Conservation (phyloP, 306 rosid species). For the Inga leiocalycina region DNA sequence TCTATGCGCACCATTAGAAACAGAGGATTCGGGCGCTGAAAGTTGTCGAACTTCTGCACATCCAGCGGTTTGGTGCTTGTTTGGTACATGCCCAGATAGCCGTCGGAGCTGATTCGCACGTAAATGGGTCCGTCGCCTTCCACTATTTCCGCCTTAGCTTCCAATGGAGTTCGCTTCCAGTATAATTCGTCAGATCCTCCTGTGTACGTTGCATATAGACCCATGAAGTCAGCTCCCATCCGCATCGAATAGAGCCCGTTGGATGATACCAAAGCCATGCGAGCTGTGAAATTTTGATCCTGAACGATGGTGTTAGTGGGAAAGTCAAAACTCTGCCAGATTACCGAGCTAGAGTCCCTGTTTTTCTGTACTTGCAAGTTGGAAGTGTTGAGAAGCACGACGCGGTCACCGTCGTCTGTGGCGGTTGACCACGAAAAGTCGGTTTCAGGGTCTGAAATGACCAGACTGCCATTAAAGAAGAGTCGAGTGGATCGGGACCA, state of each 20-base stretch:
- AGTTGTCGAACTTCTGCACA: constrained; percentile 62
- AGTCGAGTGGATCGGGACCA: constrained; percentile 68
- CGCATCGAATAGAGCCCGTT: constrained; percentile 54
- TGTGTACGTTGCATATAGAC: constrained; percentile 46
- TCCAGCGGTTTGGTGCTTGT: constrained; percentile 60
- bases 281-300: constrained; percentile 64
- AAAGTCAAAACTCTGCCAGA: constrained; percentile 82
- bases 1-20: constrained; percentile 61
- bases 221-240: constrained; percentile 64
- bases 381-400: constrained; percentile 65
- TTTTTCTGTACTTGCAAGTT: constrained; percentile 50
- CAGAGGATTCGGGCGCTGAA: constrained; percentile 45
- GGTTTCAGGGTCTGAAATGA: constrained; percentile 50
- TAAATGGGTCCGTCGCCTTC: constrained; percentile 63
- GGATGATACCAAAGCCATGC: constrained; percentile 50
- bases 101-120: constrained; percentile 62
- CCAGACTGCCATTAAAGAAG: constrained; percentile 74
- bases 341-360: constrained; percentile 3
- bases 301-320: constrained; percentile 74
- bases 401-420: constrained; percentile 49
- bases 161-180: constrained; percentile 60
- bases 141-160: constrained; percentile 50
- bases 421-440: constrained; percentile 67
- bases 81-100: constrained; percentile 86
- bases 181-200: constrained; percentile 47